Evolutionary conservation across 2,329 filamentous ascomycete genomes (phyloP).

Genomic region (Claviceps humidiphila): DNA sequence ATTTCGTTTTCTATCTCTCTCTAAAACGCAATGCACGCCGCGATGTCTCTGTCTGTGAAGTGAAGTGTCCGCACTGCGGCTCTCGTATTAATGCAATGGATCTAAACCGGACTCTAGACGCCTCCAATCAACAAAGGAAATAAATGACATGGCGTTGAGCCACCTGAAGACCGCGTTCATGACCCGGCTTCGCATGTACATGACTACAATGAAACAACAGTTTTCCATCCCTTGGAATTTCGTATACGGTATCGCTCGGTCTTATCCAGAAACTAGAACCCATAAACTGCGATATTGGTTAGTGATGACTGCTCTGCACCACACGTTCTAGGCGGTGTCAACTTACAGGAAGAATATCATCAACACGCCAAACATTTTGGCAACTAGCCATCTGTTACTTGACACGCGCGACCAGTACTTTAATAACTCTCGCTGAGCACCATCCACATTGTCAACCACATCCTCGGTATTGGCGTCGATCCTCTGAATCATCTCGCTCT

Average conservation of each 20-base stretch:
- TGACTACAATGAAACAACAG: background rate
- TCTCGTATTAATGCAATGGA: slow-evolving; percentile 3
- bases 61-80: background rate
- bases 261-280: slow-evolving; percentile 26
- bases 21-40: background rate
- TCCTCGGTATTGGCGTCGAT: slow-evolving; percentile 97
- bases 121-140: slow-evolving; percentile 1
- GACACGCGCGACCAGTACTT: slow-evolving; percentile 95
- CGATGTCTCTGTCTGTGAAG: background rate
- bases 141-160: background rate
- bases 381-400: slow-evolving; percentile 89
- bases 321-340: background rate
- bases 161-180: background rate
- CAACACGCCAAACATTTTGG: slow-evolving; percentile 65
- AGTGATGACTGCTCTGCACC: background rate
- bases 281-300: slow-evolving; percentile 18
- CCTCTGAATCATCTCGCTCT: slow-evolving; percentile 93
- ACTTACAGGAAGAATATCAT: slow-evolving; percentile 80
- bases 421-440: slow-evolving; percentile 84
- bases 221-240: too few relatives aligned
- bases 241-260: background rate
- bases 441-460: slow-evolving; percentile 96
- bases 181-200: background rate
- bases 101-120: slow-evolving; percentile 6
- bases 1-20: too few relatives aligned